Evolutionary conservation across 73 alveolate species (phyloP), one percentile per base, ranked within the genome.

Genomic region (Paramecium sonneborni): DNA sequence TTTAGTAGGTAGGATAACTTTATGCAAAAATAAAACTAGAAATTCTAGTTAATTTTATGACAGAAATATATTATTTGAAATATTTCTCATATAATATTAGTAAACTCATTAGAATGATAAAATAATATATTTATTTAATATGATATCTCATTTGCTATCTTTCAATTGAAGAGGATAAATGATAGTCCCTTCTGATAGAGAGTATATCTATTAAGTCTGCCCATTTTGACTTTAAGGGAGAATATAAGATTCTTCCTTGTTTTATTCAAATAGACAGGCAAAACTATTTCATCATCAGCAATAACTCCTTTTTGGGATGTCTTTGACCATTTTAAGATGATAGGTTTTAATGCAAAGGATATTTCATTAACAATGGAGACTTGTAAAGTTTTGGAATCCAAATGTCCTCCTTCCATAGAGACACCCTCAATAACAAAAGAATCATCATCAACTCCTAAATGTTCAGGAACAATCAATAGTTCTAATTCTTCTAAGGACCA

Each of bases 401-500:
- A 96, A 56, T 88, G 92, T 2, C 98, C 99, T 52, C 99, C 98
- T 95, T 97, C 99, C 85, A 97, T 94, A 28, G 97, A 93, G 9
- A 96, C 90, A 2, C 99, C 99, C 44, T 94, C 95, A 34, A 95
- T 93, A 10, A 97, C 94, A 93, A 96, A 97, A 18, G 96, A 88
- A 76, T 94, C 97, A 11, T 92, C 94, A 44, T 93, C 96, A 20
- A 88, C 94, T 41, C 76, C 94, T 1, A 90, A 69, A 39, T 82
- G 92, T 34, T 72, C 88, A 70, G 96, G 93, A 11, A 92, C 96
- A n/a, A 96, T 79, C 34, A 92, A 95, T 0, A 97, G 93, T 90
- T 95, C 94, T 57, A 98, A 93, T 76, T 98, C 99, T 94, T 98
- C 99, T 8, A 98, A 89, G 68, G 99, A 93, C 97, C 98, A 97